A percentile compares a stretch with the other conserved stretches of the same genome.
These are phyloP conservation scores for Balamuthia mandrillaris DNA, from an alignment of 208 protist species.

Conservation along the genomic window DNA sequence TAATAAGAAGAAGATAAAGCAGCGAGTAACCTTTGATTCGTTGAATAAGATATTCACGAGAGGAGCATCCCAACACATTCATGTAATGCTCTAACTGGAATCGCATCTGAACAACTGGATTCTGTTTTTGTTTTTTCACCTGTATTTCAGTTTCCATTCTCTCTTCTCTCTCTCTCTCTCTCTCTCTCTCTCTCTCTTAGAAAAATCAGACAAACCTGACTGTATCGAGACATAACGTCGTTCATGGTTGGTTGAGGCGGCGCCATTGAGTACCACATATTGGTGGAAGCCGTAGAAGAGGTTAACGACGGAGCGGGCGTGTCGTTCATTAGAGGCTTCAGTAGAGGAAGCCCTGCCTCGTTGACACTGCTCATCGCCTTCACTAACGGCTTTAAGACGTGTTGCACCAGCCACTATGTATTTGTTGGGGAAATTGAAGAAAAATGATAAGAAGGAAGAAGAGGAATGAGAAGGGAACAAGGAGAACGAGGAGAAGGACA, in stretches of 20 bases:
- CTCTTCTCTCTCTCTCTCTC: no score
- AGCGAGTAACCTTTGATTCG: background rate
- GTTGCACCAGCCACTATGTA: background rate
- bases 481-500: background rate
- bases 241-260: background rate
- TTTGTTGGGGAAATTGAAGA: background rate
- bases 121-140: background rate
- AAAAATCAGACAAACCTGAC: no score
- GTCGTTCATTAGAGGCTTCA: constrained; percentile 2
- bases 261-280: constrained; percentile 2
- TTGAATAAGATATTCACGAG: constrained; percentile 3
- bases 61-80: background rate
- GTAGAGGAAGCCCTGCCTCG: background rate
- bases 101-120: background rate
- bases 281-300: background rate
- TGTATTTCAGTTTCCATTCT: no score
- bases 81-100: background rate
- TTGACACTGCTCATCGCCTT: background rate
- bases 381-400: background rate
- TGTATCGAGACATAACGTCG: no score
- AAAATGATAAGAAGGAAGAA: background rate
- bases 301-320: background rate
- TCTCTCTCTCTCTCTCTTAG: no score
- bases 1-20: background rate
- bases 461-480: background rate